Conservation (phyloP, 371 early-diverging fungal species). For the Rhizopus sp. region DNA sequence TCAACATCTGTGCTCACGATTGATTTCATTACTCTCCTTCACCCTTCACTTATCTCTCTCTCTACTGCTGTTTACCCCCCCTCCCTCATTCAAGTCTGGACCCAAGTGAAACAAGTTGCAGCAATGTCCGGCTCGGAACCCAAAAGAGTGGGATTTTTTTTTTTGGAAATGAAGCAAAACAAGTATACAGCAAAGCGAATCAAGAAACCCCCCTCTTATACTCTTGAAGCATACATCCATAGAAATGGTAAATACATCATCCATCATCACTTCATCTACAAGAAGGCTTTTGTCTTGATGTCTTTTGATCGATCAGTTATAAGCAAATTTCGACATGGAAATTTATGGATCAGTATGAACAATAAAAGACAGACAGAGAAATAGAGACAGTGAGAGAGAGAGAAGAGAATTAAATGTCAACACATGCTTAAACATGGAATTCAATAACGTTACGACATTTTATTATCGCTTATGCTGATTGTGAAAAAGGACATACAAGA, state of each 20-base stretch:
- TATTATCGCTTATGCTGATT: background rate
- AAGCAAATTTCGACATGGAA: too few species aligned
- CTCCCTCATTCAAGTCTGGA: background rate
- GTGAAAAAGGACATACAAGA: background rate
- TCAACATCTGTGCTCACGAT: background rate
- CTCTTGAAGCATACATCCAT: constrained; percentile 13
- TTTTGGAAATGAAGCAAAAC: background rate
- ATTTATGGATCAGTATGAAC: too few species aligned
- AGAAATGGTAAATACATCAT: constrained; percentile 6
- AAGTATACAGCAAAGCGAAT: background rate
- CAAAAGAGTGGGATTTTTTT: too few species aligned
- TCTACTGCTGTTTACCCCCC: too few species aligned
- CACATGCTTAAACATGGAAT: too few species aligned
- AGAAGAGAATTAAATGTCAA: too few species aligned
- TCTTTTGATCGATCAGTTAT: background rate
- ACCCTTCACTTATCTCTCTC: too few species aligned
- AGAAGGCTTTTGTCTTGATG: background rate
- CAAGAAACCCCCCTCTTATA: constrained; percentile 13
- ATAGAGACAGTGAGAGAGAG: background rate
- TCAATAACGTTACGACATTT: background rate
- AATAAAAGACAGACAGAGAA: background rate
- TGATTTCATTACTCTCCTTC: too few species aligned
- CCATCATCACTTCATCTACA: background rate
- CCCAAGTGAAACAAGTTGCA: background rate
- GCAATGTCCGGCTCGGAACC: background rate